A percentile compares a stretch with the other conserved stretches of the same genome.
These are phyloP conservation scores for Acacia crassicarpa DNA, from an alignment of 306 rosid species.

Conservation along the genomic window DNA sequence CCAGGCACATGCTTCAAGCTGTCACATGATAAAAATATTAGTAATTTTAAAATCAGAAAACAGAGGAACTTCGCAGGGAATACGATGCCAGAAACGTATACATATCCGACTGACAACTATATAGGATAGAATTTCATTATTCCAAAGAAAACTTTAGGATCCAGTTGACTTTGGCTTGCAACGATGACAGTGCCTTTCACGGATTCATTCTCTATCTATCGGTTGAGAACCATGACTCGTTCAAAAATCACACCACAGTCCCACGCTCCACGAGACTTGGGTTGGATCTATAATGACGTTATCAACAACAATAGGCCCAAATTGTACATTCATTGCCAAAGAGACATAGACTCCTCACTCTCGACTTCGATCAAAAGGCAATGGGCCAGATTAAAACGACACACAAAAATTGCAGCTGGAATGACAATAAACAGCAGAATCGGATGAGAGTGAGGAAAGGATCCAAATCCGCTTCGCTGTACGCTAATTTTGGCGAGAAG, in stretches of 20 bases:
- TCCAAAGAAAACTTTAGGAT: not conserved
- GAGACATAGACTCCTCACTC: no score
- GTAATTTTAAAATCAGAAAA: not conserved
- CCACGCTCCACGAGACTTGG: not conserved
- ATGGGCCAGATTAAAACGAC: no score
- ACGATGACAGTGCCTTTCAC: not conserved
- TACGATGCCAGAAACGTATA: not conserved
- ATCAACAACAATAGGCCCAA: not conserved
- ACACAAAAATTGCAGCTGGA: not conserved
- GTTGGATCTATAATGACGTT: not conserved
- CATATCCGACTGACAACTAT: not conserved
- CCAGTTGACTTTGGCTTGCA: not conserved
- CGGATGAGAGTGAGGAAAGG: no score
- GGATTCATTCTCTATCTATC: not conserved
- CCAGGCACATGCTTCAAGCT: slow-evolving; percentile 76
- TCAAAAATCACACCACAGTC: not conserved
- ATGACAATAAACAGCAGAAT: no score
- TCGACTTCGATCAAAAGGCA: no score
- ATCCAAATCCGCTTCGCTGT: not conserved
- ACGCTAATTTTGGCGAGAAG: no score
- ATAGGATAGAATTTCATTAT: not conserved
- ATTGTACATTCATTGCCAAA: not conserved
- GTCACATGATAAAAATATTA: not conserved
- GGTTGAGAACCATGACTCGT: not conserved
- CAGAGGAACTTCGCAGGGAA: not conserved